Evolutionary conservation across 768 basidiomycete genomes (phyloP).

Genomic region (Naganishia friedmannii): DNA sequence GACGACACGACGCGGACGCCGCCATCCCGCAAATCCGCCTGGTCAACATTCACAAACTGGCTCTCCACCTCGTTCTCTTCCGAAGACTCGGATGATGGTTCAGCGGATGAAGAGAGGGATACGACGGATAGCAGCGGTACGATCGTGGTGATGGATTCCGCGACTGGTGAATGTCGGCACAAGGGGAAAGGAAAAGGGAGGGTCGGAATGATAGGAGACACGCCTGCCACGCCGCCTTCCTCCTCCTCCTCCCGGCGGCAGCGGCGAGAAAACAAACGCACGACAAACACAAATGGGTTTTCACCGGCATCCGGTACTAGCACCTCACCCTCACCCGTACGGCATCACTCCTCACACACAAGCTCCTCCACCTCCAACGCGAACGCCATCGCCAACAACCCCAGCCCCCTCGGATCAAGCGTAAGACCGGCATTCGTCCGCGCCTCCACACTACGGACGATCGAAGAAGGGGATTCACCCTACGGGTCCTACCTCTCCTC

Average conservation of each 20-base stretch:
- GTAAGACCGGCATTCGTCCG: constrained; percentile 25
- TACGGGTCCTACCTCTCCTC: constrained; percentile 24
- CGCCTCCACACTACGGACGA: constrained; percentile 26
- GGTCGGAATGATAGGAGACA: neutral
- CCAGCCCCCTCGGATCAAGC: neutral
- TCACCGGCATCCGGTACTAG: neutral
- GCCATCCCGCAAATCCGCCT: neutral
- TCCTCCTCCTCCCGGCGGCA: neutral
- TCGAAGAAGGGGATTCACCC: constrained; percentile 30
- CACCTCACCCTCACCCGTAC: constrained; percentile 5
- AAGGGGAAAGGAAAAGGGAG: neutral
- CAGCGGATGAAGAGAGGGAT: constrained; percentile 6
- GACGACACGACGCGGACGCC: neutral
- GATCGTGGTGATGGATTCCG: neutral
- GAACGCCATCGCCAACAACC: neutral
- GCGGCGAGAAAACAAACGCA: no score
- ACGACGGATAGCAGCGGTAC: no score
- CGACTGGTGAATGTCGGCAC: neutral
- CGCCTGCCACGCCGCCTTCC: neutral
- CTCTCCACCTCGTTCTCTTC: constrained; percentile 18
- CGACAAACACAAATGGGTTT: neutral
- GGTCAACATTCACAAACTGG: constrained; percentile 9
- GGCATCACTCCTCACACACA: neutral
- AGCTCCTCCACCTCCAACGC: neutral
- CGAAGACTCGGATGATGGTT: constrained; percentile 9